Base-by-base conservation (phyloP, 148 eudicot genomes). In the Dianthus caryophyllus region DNA sequence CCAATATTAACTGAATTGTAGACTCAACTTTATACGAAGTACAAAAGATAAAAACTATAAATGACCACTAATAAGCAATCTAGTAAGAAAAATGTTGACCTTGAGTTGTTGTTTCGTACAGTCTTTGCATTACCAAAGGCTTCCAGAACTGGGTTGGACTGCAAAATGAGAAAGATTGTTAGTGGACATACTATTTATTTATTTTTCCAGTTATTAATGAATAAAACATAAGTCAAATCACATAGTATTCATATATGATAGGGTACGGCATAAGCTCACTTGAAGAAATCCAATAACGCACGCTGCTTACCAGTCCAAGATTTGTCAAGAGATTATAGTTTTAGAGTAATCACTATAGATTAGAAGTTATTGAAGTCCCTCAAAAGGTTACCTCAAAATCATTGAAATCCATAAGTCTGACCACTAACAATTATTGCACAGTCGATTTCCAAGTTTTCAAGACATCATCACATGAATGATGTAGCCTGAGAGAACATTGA, bases 91-190 rank as follows among this genome's bases (percentile, higher is more conserved):
- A 9, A 17, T 39, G n/a, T 68, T 48, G 71, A 85, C 90, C 96
- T 87, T 77, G 93, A 87, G 67, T 87, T 87, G 67, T 85, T 87
- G 74, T 87, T 87, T 76, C 89, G 81, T 68, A 84, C 79, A 51
- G 93, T 87, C 81, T 87, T 87, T 53, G 93, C 93, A 85, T 87
- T 87, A 27, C 93, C 93, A 74, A 87, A 87, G 77, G 87, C 93
- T 83, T 87, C 89, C 71, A 84, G 73, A 79, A 87, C 89, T 55
- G 93, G 93, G 68, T 85, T 87, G 62, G 89, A 84, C 93, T 87
- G 82, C 76, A 51, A 68, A 66, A 56, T 48, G 39, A 74, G 54
- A 65, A 64, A 59, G 61, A 15, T 64, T 44, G 70, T 24, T 14
- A 68, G 51, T 16, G 38, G 62, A n/a, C 31, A 39, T 52, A n/a